These are phyloP conservation scores for Colletotrichum euphorbiae DNA, from an alignment of 2,329 filamentous ascomycete genomes.

Conservation along the genomic window DNA sequence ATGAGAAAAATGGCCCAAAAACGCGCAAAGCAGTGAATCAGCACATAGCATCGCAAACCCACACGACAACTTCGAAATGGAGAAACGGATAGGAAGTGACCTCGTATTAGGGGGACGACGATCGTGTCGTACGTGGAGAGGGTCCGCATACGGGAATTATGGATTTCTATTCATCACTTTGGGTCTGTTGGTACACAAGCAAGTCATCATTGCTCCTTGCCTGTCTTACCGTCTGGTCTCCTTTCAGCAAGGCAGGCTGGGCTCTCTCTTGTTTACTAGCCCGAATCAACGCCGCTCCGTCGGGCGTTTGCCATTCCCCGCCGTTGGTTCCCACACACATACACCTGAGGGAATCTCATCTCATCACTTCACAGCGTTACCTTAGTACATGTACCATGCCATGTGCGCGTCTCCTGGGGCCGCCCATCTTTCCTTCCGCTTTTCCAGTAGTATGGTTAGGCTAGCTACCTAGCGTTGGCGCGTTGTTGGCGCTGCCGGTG, in stretches of 20 bases:
- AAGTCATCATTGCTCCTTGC: neutral
- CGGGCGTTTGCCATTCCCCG: neutral
- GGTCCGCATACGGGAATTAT: slow-evolving; percentile 13
- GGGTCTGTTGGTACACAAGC: slow-evolving; percentile 19
- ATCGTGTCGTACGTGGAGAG: neutral
- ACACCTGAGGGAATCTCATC: neutral
- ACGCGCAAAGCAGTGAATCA: slow-evolving; percentile 19
- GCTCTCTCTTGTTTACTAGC: neutral
- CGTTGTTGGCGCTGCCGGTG: neutral
- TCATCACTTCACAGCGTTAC: neutral
- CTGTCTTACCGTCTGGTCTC: neutral
- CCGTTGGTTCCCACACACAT: slow-evolving; percentile 6
- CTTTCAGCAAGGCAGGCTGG: neutral
- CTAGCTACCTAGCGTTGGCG: slow-evolving; percentile 9
- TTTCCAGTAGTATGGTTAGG: slow-evolving; percentile 5
- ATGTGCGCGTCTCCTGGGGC: too few relatives aligned
- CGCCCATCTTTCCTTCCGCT: neutral
- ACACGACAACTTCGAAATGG: neutral
- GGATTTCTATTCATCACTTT: slow-evolving; percentile 17
- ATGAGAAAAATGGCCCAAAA: slow-evolving; percentile 10
- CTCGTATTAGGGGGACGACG: slow-evolving; percentile 13
- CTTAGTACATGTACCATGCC: neutral
- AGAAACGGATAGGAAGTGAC: neutral
- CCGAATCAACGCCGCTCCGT: neutral
- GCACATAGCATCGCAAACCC: slow-evolving; percentile 3